Conservation (phyloP, 73 alveolate genomes). For the Diophrys sp. region DNA sequence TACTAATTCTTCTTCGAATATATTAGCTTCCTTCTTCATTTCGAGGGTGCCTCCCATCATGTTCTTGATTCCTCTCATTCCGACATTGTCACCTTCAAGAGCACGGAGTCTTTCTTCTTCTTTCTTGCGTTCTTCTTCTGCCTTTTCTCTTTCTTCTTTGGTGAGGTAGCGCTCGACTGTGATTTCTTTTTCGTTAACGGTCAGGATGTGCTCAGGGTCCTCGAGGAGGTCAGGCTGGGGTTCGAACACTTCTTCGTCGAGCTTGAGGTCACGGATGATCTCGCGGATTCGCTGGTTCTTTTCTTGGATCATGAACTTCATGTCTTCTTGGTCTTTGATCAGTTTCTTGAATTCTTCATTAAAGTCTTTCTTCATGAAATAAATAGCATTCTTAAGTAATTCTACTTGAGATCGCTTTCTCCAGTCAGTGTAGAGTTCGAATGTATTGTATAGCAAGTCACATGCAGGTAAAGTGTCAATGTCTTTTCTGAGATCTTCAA, state of each 20-base stretch:
- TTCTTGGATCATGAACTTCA: slow-evolving; percentile 78
- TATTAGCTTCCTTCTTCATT: slow-evolving; percentile 84
- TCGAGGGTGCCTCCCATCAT: slow-evolving; percentile 94
- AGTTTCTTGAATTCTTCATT: slow-evolving; percentile 83
- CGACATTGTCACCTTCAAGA: slow-evolving; percentile 94
- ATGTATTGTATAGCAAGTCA: slow-evolving; percentile 83
- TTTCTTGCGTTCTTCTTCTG: slow-evolving; percentile 80
- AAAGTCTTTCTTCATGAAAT: slow-evolving; percentile 77
- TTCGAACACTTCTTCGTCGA: slow-evolving; percentile 81
- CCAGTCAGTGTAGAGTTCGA: slow-evolving; percentile 87
- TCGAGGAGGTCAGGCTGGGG: slow-evolving; percentile 75
- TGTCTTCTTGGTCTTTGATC: slow-evolving; percentile 78
- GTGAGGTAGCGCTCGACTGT: slow-evolving; percentile 81
- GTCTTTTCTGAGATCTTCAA: slow-evolving; percentile 56
- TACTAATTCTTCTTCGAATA: slow-evolving; percentile 74
- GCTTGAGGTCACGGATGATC: slow-evolving; percentile 79
- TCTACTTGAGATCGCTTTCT: slow-evolving; percentile 91
- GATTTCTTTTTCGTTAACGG: slow-evolving; percentile 81
- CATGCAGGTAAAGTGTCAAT: slow-evolving; percentile 63
- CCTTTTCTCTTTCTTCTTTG: slow-evolving; percentile 87
- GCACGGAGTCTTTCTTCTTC: slow-evolving; percentile 93
- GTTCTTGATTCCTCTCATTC: slow-evolving; percentile 89
- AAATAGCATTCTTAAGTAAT: slow-evolving; percentile 75
- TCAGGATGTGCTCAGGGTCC: slow-evolving; percentile 85
- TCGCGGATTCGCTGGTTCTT: slow-evolving; percentile 90